Evolutionary conservation across 306 rosid genomes (phyloP), one percentile per base, ranked within the genome.

Genomic region (Erythrophleum fordii): DNA sequence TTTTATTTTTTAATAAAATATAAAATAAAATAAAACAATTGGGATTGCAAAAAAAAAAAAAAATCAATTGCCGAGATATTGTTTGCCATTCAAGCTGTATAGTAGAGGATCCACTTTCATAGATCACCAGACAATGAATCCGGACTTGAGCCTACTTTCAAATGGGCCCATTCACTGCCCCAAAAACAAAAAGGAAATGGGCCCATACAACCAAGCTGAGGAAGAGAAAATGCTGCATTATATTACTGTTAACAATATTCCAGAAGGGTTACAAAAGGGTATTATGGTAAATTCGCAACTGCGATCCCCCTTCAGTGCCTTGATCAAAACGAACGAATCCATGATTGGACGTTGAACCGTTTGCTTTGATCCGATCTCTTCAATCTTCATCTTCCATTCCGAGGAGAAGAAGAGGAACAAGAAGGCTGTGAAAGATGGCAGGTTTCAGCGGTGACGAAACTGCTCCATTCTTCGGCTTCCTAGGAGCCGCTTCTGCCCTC

Each of bases 401-500:
- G 11, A 28, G 11, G 44, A 17, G 2, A 10, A 75, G 70, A 26
- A 73, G 49, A 23, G 22, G 62, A 17, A 18, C 8, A n/a, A 59
- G 66, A 14, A 60, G 41, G 16, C 41, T 60, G 31, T 10, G n/a
- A 31, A 67, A n/a, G 79, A 83, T 84, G 83, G 44, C 83, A 28
- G 5, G 81, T 46, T 89, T 86, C 83, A 85, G 89, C 71, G 91
- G 91, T 73, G 93, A 89, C 53, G 93, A 89, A 73, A 89, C 93
- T 23, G 89, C 93, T 65, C 93, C 93, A 3, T 89, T 87, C 86
- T 89, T 87, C 72, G 92, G 92, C 78, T 89, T 89, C 69, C 87
- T 89, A 60, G 89, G 90, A 3, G 92, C 90, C 61, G 92, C 90
- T 22, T 86, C 87, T 0, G 90, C 90, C 10, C 92, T 89, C 48